Base-by-base conservation (phyloP, 345 rosid genomes). In the Excoecaria agallocha region DNA sequence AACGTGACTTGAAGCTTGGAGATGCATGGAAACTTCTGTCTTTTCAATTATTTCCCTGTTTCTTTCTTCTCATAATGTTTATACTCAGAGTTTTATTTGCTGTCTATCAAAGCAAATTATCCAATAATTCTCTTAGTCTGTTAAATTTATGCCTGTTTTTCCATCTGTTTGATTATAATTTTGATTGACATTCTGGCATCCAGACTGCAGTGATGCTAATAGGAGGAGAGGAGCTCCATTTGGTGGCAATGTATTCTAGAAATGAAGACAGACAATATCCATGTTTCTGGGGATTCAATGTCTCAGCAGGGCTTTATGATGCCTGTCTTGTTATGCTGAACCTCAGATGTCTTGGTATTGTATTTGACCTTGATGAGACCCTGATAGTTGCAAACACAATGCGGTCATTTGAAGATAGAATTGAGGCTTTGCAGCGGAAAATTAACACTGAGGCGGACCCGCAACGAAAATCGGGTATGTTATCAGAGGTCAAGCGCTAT, bases 281-380 rank as follows among this genome's bases (percentile, higher is more conserved):
- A 61, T 93, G 90, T 84, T 95, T 95, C 86, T 95, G 98, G 99
- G 97, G 87, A 52, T 95, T 95, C 82, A 78, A 57, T 73, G 92
- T 89, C 71, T 83, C 86, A 55, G 79, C 86, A 57, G 98, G 97
- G 69, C 90, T 87, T 16, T 96, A 96, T 64, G 73, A 85, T 71
- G 87, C 96, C 24, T 90, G 96, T 85, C 93, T 93, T 69, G 85
- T 81, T 80, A 90, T 96, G 99, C 75, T 96, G 81, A 91, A 96
- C 74, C 86, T 91, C 76, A 90, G 98, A 82, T 96, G 99, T 76
- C 88, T 96, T 67, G 97, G 97, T 73, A 96, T 96, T 74, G 99
- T 96, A 63, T 96, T 96, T 88, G 98, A 96, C 84, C 91, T 96
- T 12, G 99, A 93, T 81, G 99, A 96, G 81, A 96, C 99, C 46